Base-by-base conservation (phyloP, 306 rosid species). In the Corylus heterophylla region DNA sequence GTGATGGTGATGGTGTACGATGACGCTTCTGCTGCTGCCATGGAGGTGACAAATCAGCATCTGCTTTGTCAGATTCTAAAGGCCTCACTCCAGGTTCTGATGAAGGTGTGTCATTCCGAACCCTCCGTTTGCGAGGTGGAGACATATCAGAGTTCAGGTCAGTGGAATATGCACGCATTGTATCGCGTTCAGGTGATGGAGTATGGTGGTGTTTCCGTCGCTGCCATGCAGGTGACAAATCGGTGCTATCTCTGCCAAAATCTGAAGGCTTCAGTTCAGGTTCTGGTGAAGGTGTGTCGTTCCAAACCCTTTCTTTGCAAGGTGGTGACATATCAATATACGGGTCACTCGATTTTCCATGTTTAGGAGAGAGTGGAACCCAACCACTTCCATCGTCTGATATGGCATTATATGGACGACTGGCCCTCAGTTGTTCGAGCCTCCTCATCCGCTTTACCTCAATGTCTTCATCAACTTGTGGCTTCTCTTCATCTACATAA, bases 351-450 rank as follows among this genome's bases (percentile, higher is more conserved):
- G 83, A 76, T 77, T 77, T 78, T 1, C 13, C 74, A 9, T 47
- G 29, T 37, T 86, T 78, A 9, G 86, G 64, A 80, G 98, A 83
- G 77, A 95, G 91, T 37, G 91, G 67, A 85, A 95, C 84, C 98
- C 98, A 95, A 84, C 98, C 98, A 84, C 98, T 95, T 61, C 98
- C 98, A 83, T 95, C 97, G 76, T 92, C 97, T 1, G 94, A 89
- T 80, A 92, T 88, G 67, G 89, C 86, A 88, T 91, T 83, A 83
- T 81, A 81, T 35, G 91, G 82, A 55, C 89, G 96, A 11, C 80
- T 87, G 12, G 96, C 97, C 86, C 83, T 89, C 50, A 91, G 76
- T 63, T 78, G 83, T 86, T 95, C 97, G 58, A 91, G 98, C 88
- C 97, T 86, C 80, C 83, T 92, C 98, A 92, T 90, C 66, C 94